phyloP scores from a whole-genome alignment of 352 stramenopile genomes.

The Globisporangium solare region DNA sequence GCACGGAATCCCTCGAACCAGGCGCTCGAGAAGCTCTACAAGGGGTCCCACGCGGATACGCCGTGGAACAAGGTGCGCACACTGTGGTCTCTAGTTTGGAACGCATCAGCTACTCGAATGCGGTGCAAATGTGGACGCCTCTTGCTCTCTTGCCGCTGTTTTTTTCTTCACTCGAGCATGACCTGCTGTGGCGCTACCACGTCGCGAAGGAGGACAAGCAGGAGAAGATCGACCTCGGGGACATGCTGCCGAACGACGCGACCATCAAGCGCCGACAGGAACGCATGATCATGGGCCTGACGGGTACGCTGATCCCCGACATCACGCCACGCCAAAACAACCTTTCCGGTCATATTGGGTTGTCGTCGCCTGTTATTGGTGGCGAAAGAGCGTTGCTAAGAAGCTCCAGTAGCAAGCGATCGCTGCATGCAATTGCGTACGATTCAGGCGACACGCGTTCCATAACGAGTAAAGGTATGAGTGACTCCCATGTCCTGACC shows the following conservation, averaged over 20 bases:
- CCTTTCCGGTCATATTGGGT: neutral
- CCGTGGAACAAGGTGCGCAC: constrained; percentile 44
- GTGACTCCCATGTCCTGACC: too few relatives aligned
- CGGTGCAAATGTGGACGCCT: neutral
- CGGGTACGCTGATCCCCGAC: constrained; percentile 39
- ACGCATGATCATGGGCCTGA: constrained; percentile 44
- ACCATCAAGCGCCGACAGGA: constrained; percentile 26
- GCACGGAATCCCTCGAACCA: neutral
- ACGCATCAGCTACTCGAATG: neutral
- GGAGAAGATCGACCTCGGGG: constrained; percentile 30
- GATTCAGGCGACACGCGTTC: neutral
- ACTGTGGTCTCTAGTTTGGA: neutral
- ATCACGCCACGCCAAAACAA: constrained; percentile 28
- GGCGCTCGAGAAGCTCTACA: constrained; percentile 43
- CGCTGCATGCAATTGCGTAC: neutral
- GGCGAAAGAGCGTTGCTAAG: neutral
- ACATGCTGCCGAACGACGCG: constrained; percentile 24
- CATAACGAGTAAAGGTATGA: neutral
- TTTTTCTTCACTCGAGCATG: constrained; percentile 8
- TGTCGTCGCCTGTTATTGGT: neutral
- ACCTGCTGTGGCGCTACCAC: constrained; percentile 47
- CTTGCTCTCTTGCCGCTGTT: neutral
- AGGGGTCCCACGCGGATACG: constrained; percentile 43
- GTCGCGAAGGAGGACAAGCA: constrained; percentile 46
- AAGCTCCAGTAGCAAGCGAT: constrained; percentile 9